phyloP scores from a whole-genome alignment of 148 eudicot species.

The Oxyria digyna region DNA sequence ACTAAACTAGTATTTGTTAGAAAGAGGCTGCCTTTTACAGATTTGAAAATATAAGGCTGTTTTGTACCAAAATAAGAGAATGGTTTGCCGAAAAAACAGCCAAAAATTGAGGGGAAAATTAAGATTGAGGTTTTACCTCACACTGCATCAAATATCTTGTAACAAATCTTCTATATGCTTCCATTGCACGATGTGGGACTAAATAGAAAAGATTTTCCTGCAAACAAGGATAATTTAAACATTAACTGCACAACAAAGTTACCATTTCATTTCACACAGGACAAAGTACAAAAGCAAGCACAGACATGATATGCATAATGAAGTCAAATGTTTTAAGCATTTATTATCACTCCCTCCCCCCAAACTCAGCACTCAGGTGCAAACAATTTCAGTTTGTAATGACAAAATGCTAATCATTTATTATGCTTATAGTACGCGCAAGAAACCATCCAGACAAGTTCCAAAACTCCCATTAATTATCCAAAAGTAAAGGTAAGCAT shows the following conservation, averaged over 20 bases:
- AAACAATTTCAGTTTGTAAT: too few relatives aligned
- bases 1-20: background rate
- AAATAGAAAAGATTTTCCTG: slow-evolving; percentile 76
- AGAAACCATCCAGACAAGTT: background rate
- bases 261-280: background rate
- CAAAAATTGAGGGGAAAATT: background rate
- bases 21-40: background rate
- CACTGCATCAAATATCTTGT: slow-evolving; percentile 40
- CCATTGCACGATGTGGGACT: slow-evolving; percentile 72
- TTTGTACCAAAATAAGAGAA: background rate
- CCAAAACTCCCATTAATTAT: too few relatives aligned
- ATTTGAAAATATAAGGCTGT: background rate
- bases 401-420: too few relatives aligned
- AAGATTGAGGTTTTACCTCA: background rate
- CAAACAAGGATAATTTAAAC: too few relatives aligned
- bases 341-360: too few relatives aligned
- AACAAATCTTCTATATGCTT: slow-evolving; percentile 54
- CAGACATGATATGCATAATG: slow-evolving; percentile 1
- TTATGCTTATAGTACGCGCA: too few relatives aligned
- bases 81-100: too few relatives aligned
- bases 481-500: too few relatives aligned
- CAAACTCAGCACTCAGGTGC: too few relatives aligned
- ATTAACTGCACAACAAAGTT: background rate
- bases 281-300: background rate
- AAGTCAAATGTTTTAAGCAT: too few relatives aligned